phyloP scores from a whole-genome alignment of 345 rosid genomes.

The Draba incana region DNA sequence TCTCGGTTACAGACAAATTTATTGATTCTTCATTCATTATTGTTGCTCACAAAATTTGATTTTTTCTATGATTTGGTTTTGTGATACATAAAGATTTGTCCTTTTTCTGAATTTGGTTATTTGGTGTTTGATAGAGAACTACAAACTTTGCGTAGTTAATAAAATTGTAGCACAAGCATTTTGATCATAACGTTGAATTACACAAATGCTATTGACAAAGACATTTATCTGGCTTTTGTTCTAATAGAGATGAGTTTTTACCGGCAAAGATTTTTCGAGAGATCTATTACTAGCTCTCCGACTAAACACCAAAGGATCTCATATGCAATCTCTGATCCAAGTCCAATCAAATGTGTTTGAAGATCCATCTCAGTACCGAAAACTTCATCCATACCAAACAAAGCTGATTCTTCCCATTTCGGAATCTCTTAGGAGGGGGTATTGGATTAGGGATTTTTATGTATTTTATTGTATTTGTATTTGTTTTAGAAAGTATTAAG shows the following conservation, averaged over 20 bases:
- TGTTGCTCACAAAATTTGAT: too few species aligned
- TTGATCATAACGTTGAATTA: constrained; percentile 13
- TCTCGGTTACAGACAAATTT: constrained; percentile 53
- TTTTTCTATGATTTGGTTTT: background rate
- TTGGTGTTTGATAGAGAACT: constrained; percentile 11
- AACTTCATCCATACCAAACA: constrained; percentile 62
- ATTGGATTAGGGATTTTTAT: too few species aligned
- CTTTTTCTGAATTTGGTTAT: constrained; percentile 2
- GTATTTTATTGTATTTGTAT: too few species aligned
- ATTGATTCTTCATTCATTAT: constrained; percentile 20
- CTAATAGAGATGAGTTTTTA: background rate
- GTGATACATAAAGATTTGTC: background rate
- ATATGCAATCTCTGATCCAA: constrained; percentile 57
- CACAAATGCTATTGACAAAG: constrained; percentile 16
- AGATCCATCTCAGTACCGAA: constrained; percentile 65
- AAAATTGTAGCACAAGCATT: background rate
- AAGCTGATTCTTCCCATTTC: constrained; percentile 57
- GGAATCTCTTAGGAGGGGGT: constrained; percentile 62
- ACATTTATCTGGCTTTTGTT: background rate
- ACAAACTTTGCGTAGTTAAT: background rate
- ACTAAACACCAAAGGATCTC: constrained; percentile 60
- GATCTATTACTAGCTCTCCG: constrained; percentile 60
- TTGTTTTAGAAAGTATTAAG: too few species aligned
- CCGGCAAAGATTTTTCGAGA: constrained; percentile 31
- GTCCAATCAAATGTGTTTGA: constrained; percentile 59